Base-by-base conservation (phyloP, 2,329 filamentous ascomycete genomes). In the Sarocladium strictum region DNA sequence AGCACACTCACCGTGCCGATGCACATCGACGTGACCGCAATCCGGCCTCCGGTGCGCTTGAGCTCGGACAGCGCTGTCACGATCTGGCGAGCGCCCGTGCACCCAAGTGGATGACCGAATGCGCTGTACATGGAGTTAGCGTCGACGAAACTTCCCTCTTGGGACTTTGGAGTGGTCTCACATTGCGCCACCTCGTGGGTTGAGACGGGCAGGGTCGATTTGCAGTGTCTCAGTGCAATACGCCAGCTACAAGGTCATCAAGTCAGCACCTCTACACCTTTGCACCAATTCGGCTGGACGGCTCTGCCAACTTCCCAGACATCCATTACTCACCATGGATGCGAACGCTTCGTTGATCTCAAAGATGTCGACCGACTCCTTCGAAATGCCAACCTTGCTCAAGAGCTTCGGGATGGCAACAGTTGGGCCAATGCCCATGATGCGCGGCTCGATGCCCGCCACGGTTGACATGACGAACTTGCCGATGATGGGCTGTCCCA, bases 271-370 rank as follows among this genome's bases (percentile, higher is more conserved):
- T n/a, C n/a, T n/a, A n/a, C n/a, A n/a, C n/a, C n/a, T n/a, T n/a
- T n/a, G n/a, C n/a, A n/a, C n/a, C n/a, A n/a, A n/a, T n/a, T n/a
- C n/a, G n/a, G n/a, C n/a, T n/a, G n/a, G n/a, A n/a, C n/a, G n/a
- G n/a, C n/a, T n/a, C n/a, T n/a, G n/a, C n/a, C n/a, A n/a, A 38
- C 14, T 6, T n/a, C 15, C 12, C 35, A 11, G 15, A 38, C 15
- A 38, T 38, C 9, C 35, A 38, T 38, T n/a, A 38, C 21, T 38
- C 35, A 38, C 86, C 86, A 89, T 89, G 2, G 83, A 86, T 2
- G 86, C 86, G 63, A 90, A 90, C 0, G 86, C 86, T 73, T 90
- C 86, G 70, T 90, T 90, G 60, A 90, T 74, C 73, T 90, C 86
- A 61, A 85, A 78, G 47, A 90, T 72, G 61, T 90, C 86, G 4